Evolutionary conservation across 192 early-diverging fungal species (phyloP).

Genomic region (Mortierella alpina): DNA sequence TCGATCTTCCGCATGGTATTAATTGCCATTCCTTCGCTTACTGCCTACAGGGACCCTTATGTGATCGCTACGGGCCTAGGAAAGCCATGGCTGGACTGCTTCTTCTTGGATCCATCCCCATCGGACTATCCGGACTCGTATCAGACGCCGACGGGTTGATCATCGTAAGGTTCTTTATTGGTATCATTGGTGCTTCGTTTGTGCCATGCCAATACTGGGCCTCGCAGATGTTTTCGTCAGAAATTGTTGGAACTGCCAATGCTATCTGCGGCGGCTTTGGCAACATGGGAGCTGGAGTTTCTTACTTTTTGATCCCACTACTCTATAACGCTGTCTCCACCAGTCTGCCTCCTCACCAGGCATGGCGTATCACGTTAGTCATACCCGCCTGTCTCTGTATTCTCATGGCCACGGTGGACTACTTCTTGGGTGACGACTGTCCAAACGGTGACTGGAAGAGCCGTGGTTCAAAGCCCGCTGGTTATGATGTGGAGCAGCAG

Average conservation of each 20-base stretch:
- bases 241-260: slow-evolving; percentile 75
- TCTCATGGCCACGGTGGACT: slow-evolving; percentile 34
- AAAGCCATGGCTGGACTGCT: slow-evolving; percentile 67
- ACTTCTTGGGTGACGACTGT: slow-evolving; percentile 58
- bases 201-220: slow-evolving; percentile 82
- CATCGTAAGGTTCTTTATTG: slow-evolving; percentile 63
- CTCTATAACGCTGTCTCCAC: slow-evolving; percentile 55
- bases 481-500: slow-evolving; percentile 22
- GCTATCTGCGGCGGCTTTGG: slow-evolving; percentile 77
- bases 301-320: slow-evolving; percentile 71
- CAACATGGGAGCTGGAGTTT: slow-evolving; percentile 75
- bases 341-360: slow-evolving; percentile 31
- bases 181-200: slow-evolving; percentile 72
- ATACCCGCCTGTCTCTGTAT: slow-evolving; percentile 51
- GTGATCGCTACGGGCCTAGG: slow-evolving; percentile 58
- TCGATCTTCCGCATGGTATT: not conserved
- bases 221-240: slow-evolving; percentile 64
- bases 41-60: slow-evolving; percentile 48
- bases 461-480: not conserved
- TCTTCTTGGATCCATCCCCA: slow-evolving; percentile 64
- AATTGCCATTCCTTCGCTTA: slow-evolving; percentile 27
- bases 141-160: slow-evolving; percentile 60
- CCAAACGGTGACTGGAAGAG: slow-evolving; percentile 52
- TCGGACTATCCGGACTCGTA: slow-evolving; percentile 58
- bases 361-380: slow-evolving; percentile 64